Conservation (phyloP, 495 filamentous ascomycete species). For the Podospora fimiseda region DNA sequence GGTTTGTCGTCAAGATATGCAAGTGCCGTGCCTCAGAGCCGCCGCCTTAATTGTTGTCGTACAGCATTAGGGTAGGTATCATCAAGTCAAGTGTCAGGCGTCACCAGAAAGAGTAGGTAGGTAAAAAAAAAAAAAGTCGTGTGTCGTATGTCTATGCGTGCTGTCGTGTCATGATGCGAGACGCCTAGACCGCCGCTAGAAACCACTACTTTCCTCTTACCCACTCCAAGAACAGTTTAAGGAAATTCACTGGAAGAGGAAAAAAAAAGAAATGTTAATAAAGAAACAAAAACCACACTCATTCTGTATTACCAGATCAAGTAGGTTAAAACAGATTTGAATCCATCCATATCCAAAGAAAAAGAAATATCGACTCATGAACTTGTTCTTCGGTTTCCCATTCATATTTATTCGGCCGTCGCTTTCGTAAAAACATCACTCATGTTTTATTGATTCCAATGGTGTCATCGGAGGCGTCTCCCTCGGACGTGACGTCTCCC, state of each 20-base stretch:
- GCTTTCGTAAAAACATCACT: conserved; percentile 7
- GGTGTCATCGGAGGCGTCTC: conserved; percentile 10
- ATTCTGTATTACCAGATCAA: too few species aligned
- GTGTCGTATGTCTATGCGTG: not conserved
- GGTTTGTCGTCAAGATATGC: not conserved
- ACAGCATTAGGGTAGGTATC: conserved; percentile 1
- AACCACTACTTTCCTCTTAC: not conserved
- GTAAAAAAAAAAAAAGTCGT: not conserved
- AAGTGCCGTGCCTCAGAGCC: not conserved
- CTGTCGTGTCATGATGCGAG: conserved; percentile 1
- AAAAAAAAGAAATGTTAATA: too few species aligned
- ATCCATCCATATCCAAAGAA: not conserved
- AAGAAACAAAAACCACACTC: too few species aligned
- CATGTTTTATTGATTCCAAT: conserved; percentile 6
- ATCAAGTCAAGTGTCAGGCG: not conserved
- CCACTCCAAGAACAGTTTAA: not conserved
- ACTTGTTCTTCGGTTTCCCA: not conserved
- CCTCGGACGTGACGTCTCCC: conserved; percentile 7
- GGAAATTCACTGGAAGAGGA: not conserved
- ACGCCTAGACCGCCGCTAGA: not conserved
- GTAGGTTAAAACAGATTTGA: too few species aligned
- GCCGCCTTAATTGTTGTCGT: not conserved
- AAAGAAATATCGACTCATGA: not conserved
- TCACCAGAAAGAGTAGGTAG: not conserved
- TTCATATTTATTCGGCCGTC: conserved; percentile 5